Evolutionary conservation across 768 basidiomycete genomes (phyloP).

Genomic region (Tulasnella calospora): DNA sequence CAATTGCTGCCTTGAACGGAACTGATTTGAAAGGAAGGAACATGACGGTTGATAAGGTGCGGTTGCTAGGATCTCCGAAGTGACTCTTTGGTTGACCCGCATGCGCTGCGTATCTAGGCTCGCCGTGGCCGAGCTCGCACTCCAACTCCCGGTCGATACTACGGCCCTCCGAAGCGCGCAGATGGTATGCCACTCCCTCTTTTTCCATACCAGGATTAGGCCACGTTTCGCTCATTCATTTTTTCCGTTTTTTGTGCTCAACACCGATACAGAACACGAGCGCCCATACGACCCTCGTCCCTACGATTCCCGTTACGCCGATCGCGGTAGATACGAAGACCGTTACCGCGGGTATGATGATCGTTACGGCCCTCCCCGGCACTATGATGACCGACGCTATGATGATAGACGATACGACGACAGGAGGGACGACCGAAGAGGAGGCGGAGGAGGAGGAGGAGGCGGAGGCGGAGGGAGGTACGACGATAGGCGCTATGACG

Average conservation of each 20-base stretch:
- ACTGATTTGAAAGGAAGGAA: constrained; percentile 84
- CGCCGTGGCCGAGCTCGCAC: constrained; percentile 85
- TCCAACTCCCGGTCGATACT: constrained; percentile 92
- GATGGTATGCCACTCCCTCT: constrained; percentile 46
- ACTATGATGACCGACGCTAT: constrained; percentile 35
- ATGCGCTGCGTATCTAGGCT: constrained; percentile 47
- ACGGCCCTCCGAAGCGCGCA: constrained; percentile 80
- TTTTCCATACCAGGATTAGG: constrained; percentile 1
- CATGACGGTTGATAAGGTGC: constrained; percentile 82
- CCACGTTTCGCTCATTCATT: constrained; percentile 5
- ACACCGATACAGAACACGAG: constrained; percentile 48
- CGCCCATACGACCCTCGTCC: constrained; percentile 89
- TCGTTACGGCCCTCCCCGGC: constrained; percentile 22
- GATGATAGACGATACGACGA: constrained; percentile 47
- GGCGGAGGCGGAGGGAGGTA: constrained; percentile 34
- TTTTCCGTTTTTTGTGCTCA: background rate
- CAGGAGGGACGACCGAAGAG: constrained; percentile 25
- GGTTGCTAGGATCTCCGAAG: constrained; percentile 10
- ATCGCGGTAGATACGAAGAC: constrained; percentile 40
- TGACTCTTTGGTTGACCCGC: background rate
- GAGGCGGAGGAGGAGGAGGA: constrained; percentile 39
- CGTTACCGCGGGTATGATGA: constrained; percentile 24
- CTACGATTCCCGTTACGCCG: constrained; percentile 78
- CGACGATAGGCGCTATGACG: constrained; percentile 36
- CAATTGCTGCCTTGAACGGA: constrained; percentile 74